phyloP scores from a whole-genome alignment of 345 rosid species.

The Murraya koenigii region DNA sequence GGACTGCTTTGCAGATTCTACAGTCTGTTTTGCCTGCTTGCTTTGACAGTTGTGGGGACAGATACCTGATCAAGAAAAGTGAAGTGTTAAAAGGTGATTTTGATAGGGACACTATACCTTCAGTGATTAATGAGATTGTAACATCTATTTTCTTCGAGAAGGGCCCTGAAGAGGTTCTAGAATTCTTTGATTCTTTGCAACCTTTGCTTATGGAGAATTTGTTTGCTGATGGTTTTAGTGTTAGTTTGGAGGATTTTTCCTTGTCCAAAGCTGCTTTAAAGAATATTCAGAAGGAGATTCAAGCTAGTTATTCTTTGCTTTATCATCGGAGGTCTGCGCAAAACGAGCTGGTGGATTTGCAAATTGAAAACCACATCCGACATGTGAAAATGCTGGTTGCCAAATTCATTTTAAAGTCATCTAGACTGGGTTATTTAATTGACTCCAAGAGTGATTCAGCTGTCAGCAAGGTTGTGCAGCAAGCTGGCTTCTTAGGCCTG shows the following conservation, averaged over 20 bases:
- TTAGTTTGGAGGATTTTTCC: slow-evolving; percentile 67
- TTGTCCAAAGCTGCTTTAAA: slow-evolving; percentile 41
- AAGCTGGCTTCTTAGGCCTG: slow-evolving; percentile 81
- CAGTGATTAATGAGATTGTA: slow-evolving; percentile 58
- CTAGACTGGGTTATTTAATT: slow-evolving; percentile 65
- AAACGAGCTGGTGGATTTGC: slow-evolving; percentile 66
- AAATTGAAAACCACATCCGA: slow-evolving; percentile 63
- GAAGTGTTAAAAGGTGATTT: slow-evolving; percentile 49
- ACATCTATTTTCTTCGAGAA: slow-evolving; percentile 64
- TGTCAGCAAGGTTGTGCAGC: slow-evolving; percentile 69
- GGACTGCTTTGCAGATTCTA: slow-evolving; percentile 78
- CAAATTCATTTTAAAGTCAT: slow-evolving; percentile 51
- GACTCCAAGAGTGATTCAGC: slow-evolving; percentile 83
- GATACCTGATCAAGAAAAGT: slow-evolving; percentile 54
- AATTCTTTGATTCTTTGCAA: slow-evolving; percentile 72
- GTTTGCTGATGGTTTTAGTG: slow-evolving; percentile 63
- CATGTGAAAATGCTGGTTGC: slow-evolving; percentile 45
- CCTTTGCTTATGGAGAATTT: slow-evolving; percentile 82
- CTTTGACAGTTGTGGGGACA: slow-evolving; percentile 59
- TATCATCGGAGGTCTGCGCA: slow-evolving; percentile 50
- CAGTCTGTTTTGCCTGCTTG: slow-evolving; percentile 66
- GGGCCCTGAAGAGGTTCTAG: slow-evolving; percentile 67
- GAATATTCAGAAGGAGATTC: slow-evolving; percentile 35
- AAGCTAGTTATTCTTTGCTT: slow-evolving; percentile 52
- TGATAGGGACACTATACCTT: slow-evolving; percentile 41